Evolutionary conservation across 2,329 filamentous ascomycete genomes (phyloP), one percentile per base, ranked within the genome.

Genomic region (Trichoderma guizhouense): DNA sequence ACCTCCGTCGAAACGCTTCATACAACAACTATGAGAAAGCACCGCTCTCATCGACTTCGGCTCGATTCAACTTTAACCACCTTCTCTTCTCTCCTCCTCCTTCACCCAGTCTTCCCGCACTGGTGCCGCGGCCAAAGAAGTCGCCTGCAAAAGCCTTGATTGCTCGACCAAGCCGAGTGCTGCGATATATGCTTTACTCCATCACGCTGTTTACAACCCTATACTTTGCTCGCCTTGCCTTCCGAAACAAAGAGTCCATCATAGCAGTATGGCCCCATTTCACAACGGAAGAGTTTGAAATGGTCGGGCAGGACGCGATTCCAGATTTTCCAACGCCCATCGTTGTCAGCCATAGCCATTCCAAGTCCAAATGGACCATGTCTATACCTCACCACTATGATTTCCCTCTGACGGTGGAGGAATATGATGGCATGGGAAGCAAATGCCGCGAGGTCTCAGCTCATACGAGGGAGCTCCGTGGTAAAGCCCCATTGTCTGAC

Each of bases 361-460:
- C 91, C 3, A 87, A 86, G 66, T 84, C 89, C 12, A 91, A 88
- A 79, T 97, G 94, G 94, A 96, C 93, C 0, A 88, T 97, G 12
- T 94, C 89, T 1, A 94, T 97, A 47, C 93, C 93, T 1, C 84
- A 86, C 7, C 86, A 86, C 71, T 84, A 86, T 60, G 83, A 85
- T 4, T 95, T 95, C 73, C 93, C 93, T 1, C 80, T 96, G 3
- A 81, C 85, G 0, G 86, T 88, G 24, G 81, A 86, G 11, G 88
- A 93, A 73, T 96, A 96, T 78, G 81, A 85, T 15, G 88, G 91
- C 55, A 91, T 97, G 72, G 93, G 91, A 78, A 83, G 83, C 32
- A 89, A 91, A 75, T 92, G 91, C 64, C 86, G 86, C 73, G 88
- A 93, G 77, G 87, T 93, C 32, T 87, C 91, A 2, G 83, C 82